These are phyloP conservation scores for Yamadazyma kanchanaburiensis DNA, from an alignment of 1,139 yeast species.

Conservation along the genomic window DNA sequence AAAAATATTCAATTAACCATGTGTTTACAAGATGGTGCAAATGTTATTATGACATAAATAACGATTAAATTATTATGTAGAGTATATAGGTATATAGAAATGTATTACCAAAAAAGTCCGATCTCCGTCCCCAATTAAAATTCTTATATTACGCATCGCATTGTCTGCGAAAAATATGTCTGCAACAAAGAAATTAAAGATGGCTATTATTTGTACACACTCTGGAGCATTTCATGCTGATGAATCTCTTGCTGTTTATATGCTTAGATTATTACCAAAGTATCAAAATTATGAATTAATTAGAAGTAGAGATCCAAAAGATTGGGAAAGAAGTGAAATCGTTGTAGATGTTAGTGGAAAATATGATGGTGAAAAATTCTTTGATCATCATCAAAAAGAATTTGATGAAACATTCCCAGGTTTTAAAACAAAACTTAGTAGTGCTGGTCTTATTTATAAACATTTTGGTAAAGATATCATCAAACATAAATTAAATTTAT, in stretches of 20 bases:
- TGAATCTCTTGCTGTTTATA: slow-evolving; percentile 91
- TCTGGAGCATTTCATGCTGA: slow-evolving; percentile 97
- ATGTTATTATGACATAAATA: slow-evolving; percentile 10
- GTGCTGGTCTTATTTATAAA: slow-evolving; percentile 92
- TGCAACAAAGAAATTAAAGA: slow-evolving; percentile 11
- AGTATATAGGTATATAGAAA: not conserved
- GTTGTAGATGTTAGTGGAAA: slow-evolving; percentile 96
- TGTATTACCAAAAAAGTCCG: too few relatives aligned
- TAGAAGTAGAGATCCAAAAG: slow-evolving; percentile 78
- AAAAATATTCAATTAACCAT: slow-evolving; percentile 33
- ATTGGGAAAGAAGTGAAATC: slow-evolving; percentile 85
- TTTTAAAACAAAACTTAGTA: slow-evolving; percentile 70
- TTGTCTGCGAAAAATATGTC: slow-evolving; percentile 5
- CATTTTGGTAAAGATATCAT: slow-evolving; percentile 88
- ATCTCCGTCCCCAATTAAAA: too few relatives aligned
- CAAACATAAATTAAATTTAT: slow-evolving; percentile 31
- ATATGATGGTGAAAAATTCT: slow-evolving; percentile 81
- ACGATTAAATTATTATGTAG: not conserved
- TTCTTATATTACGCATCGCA: too few relatives aligned
- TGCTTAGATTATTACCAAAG: slow-evolving; percentile 72
- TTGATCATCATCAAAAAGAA: slow-evolving; percentile 93
- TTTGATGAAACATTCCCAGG: slow-evolving; percentile 36
- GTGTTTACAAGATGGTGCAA: slow-evolving; percentile 29
- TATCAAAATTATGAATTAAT: slow-evolving; percentile 64
- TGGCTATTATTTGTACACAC: slow-evolving; percentile 75